Evolutionary conservation across 768 basidiomycete genomes (phyloP), one percentile per base, ranked within the genome.

Genomic region (Chalciporus sphaerocephalus): DNA sequence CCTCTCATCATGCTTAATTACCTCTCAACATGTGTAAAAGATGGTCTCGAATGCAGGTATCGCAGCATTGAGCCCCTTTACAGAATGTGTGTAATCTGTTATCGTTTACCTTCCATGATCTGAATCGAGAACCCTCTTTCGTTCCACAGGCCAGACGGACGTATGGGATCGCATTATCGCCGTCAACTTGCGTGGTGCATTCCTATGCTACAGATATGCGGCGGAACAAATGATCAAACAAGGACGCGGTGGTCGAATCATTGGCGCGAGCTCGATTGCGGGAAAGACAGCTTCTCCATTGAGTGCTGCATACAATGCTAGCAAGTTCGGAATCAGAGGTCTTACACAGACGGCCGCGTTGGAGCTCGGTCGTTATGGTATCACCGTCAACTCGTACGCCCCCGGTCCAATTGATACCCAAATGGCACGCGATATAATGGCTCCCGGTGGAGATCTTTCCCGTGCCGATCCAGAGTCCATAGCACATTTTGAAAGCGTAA

Each of bases 131-230:
- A n/a, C n/a, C n/a, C n/a, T n/a, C n/a, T 3, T 8, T 2, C 37
- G 18, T 37, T 16, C 18, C 16, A 4, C 21, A 47, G 41, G 30
- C 5, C 24, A 11, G 3, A 27, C 40, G 6, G n/a, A 32, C 3
- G 38, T 30, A 0, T 53, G 52, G 52, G 45, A 53, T 7, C 38
- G 16, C 2, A 7, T 41, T 9, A 46, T 53, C 36, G 51, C 34
- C 3, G 12, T 83, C 55, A 83, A 85, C 52, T 65, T 71, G 49
- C 71, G 74, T 40, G 79, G 80, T 36, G 61, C 71, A 6, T 81
- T 77, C 65, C 69, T 78, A 46, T 82, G 79, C 56, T 83, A 81
- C 40, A 78, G 81, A 39, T 71, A 80, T 50, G 82, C 80, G 3
- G 81, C 78, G 12, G 66, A 67, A 48, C 72, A 76, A 54, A 85